Evolutionary conservation across 805 yeast species (phyloP).

Genomic region (Sugiyamaella chiloensis): DNA sequence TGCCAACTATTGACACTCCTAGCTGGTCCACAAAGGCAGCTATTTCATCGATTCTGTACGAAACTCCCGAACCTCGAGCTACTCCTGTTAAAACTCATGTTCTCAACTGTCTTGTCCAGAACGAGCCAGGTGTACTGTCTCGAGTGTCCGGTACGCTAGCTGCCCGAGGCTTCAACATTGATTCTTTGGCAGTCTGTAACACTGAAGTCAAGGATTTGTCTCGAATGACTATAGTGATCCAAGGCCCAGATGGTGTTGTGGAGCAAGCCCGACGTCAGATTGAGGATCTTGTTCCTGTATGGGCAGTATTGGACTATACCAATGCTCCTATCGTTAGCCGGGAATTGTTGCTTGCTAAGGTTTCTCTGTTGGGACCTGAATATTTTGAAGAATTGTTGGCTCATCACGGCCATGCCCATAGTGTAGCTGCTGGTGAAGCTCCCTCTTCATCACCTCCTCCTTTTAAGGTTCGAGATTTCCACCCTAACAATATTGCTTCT

Average conservation of each 20-base stretch:
- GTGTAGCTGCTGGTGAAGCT: conserved; percentile 35
- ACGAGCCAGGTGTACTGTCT: conserved; percentile 96
- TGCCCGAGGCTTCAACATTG: conserved; percentile 97
- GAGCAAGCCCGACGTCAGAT: conserved; percentile 98
- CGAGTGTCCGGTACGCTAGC: conserved; percentile 93
- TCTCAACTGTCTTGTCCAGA: conserved; percentile 93
- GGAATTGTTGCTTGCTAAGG: conserved; percentile 87
- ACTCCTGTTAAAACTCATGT: conserved; percentile 82
- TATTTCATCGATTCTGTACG: conserved; percentile 90
- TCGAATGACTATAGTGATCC: conserved; percentile 92
- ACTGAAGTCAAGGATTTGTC: conserved; percentile 94
- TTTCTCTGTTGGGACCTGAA: conserved; percentile 95
- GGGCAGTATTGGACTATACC: conserved; percentile 94
- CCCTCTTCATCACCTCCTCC: conserved; percentile 33
- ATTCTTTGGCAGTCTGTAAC: conserved; percentile 92
- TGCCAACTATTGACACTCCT: conserved; percentile 92
- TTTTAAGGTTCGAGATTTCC: conserved; percentile 47
- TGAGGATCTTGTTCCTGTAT: conserved; percentile 96
- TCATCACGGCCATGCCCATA: conserved; percentile 57
- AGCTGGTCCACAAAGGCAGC: conserved; percentile 96
- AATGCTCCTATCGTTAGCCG: conserved; percentile 85
- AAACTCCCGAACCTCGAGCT: conserved; percentile 61
- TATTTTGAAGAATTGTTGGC: conserved; percentile 92
- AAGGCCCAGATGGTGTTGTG: conserved; percentile 92
- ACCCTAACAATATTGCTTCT: conserved; percentile 85